Conservation (phyloP, 305 asterid species). For the Fraxinus sp. region DNA sequence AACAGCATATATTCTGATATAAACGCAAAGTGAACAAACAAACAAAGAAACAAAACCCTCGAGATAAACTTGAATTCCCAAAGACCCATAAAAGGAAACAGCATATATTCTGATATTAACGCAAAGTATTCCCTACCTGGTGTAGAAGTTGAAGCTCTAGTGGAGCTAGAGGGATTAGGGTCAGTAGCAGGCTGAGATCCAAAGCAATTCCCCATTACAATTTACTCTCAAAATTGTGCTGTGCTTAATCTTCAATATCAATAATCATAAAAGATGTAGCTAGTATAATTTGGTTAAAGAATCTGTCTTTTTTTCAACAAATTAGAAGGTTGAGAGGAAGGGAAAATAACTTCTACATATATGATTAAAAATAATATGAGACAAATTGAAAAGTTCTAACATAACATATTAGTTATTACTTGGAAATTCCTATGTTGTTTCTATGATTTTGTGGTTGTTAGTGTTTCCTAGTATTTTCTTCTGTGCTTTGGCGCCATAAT, state of each 20-base stretch:
- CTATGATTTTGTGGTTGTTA: not conserved
- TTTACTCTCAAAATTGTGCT: not conserved
- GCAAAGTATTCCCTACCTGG: conserved; percentile 35
- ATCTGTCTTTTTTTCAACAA: not conserved
- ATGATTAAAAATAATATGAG: not conserved
- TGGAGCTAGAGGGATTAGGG: conserved; percentile 37
- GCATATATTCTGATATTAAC: not conserved
- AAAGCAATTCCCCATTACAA: conserved; percentile 64
- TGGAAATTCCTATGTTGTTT: not conserved
- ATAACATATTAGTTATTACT: not conserved
- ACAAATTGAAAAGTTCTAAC: not conserved
- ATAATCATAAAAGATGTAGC: not conserved
- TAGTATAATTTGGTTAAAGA: not conserved
- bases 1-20: not conserved
- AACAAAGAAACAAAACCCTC: too few species aligned
- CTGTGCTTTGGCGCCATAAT: not conserved
- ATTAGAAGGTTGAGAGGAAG: not conserved
- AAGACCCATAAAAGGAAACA: conserved; percentile 26
- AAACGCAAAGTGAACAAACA: not conserved
- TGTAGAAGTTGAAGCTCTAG: conserved; percentile 46
- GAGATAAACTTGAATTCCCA: not conserved
- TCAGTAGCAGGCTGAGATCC: conserved; percentile 42
- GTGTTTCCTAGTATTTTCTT: not conserved
- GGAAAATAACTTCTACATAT: not conserved
- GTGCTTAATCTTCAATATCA: not conserved